A percentile compares a stretch with the other conserved stretches of the same genome.
phyloP scores from a whole-genome alignment of 306 rosid species.

The Betula pendula region DNA sequence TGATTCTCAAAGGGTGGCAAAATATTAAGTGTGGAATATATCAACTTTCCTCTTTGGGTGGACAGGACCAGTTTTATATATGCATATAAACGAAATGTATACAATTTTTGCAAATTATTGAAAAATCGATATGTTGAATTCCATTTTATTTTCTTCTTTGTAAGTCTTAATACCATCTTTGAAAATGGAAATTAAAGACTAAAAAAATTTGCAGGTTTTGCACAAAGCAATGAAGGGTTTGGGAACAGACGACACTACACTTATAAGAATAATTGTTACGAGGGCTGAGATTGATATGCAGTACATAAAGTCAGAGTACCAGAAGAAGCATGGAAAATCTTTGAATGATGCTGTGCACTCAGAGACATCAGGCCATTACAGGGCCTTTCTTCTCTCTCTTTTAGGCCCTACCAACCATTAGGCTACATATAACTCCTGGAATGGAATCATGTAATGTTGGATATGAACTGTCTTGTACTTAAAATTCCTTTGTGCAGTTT shows the following conservation, averaged over 20 bases:
- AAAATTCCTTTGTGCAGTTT: background rate
- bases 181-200: background rate
- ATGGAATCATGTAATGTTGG: background rate
- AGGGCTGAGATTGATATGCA: slow-evolving; percentile 51
- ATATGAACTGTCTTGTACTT: too few relatives aligned
- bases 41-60: too few relatives aligned
- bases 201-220: slow-evolving; percentile 31
- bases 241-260: slow-evolving; percentile 44
- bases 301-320: slow-evolving; percentile 43
- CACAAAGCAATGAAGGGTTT: slow-evolving; percentile 50
- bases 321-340: slow-evolving; percentile 31
- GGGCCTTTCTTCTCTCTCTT: slow-evolving; percentile 43
- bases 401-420: slow-evolving; percentile 36
- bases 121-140: background rate
- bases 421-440: background rate
- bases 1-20: too few relatives aligned
- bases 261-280: slow-evolving; percentile 40
- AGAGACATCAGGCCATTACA: slow-evolving; percentile 46
- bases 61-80: too few relatives aligned
- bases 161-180: too few relatives aligned
- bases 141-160: background rate
- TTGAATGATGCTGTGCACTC: slow-evolving; percentile 45
- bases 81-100: background rate
- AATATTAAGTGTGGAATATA: too few relatives aligned
- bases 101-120: background rate